A percentile compares a stretch with the other conserved stretches of the same genome.
These are phyloP conservation scores for Cercospora zeae-maydis DNA, from an alignment of 2,329 filamentous ascomycete genomes.

Conservation along the genomic window DNA sequence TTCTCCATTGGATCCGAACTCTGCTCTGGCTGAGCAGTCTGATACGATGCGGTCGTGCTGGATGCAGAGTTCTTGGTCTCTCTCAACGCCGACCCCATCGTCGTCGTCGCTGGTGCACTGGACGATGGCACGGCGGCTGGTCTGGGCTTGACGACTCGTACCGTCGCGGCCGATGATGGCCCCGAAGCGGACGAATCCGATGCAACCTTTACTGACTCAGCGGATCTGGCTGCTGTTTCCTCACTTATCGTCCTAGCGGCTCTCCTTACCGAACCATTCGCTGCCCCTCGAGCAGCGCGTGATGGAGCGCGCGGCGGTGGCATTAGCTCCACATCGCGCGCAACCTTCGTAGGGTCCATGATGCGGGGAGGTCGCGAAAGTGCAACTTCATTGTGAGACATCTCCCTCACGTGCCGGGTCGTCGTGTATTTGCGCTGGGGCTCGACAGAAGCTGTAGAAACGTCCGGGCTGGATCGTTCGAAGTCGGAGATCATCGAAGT, in stretches of 20 bases:
- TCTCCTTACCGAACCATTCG: conserved; percentile 29
- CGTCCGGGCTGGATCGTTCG: conserved; percentile 33
- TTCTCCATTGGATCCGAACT: conserved; percentile 30
- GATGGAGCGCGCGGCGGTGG: conserved; percentile 28
- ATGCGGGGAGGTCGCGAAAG: conserved; percentile 16
- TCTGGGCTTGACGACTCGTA: conserved; percentile 25
- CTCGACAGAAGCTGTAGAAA: conserved; percentile 32
- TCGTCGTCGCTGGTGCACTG: conserved; percentile 17
- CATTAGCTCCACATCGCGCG: conserved; percentile 36
- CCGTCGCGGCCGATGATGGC: conserved; percentile 19
- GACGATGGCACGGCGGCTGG: conserved; percentile 20
- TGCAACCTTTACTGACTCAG: conserved; percentile 26
- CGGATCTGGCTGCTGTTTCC: conserved; percentile 30
- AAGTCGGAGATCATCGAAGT: conserved; percentile 37
- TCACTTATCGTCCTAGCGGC: conserved; percentile 36
- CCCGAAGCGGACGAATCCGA: conserved; percentile 23
- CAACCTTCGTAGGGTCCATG: conserved; percentile 19
- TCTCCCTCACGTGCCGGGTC: conserved; percentile 45
- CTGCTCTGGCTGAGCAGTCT: conserved; percentile 25
- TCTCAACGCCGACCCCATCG: conserved; percentile 23
- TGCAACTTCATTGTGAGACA: conserved; percentile 45
- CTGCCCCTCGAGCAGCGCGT: conserved; percentile 25
- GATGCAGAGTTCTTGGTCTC: conserved; percentile 27
- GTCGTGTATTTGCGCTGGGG: conserved; percentile 34
- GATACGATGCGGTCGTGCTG: conserved; percentile 25